Evolutionary conservation across 345 rosid genomes (phyloP).

Genomic region (Geranium rotundifolium): DNA sequence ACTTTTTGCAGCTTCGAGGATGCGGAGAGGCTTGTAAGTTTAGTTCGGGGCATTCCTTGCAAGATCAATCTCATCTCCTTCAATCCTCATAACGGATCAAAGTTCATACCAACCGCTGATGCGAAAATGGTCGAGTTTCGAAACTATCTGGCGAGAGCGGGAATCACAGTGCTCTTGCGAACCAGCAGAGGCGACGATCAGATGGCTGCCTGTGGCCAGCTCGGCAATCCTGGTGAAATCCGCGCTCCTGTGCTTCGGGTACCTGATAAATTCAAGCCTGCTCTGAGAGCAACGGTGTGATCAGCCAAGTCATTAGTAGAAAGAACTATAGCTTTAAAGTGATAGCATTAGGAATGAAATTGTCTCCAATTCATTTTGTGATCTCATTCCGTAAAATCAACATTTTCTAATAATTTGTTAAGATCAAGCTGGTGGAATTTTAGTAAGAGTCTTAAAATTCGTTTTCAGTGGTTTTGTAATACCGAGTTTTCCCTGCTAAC

Average conservation of each 20-base stretch:
- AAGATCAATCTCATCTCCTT: slow-evolving; percentile 87
- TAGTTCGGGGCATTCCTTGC: slow-evolving; percentile 88
- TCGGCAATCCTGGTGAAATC: slow-evolving; percentile 56
- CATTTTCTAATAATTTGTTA: no score
- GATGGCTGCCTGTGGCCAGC: slow-evolving; percentile 99
- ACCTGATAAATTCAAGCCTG: slow-evolving; percentile 58
- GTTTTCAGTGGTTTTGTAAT: no score
- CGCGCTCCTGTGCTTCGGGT: slow-evolving; percentile 68
- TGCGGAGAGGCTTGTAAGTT: slow-evolving; percentile 70
- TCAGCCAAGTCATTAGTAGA: no score
- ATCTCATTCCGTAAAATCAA: no score
- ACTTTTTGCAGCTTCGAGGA: slow-evolving; percentile 56
- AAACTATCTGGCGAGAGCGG: slow-evolving; percentile 57
- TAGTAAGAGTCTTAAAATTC: no score
- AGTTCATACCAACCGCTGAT: slow-evolving; percentile 56
- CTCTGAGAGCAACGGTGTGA: slow-evolving; percentile 25
- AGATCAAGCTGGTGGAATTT: no score
- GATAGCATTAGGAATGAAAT: no score
- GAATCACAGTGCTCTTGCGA: slow-evolving; percentile 54
- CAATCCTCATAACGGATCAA: slow-evolving; percentile 77
- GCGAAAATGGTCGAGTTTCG: slow-evolving; percentile 76
- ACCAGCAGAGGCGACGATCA: slow-evolving; percentile 82
- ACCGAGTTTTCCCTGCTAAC: no score
- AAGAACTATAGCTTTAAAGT: no score
- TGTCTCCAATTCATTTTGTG: no score